Conservation (phyloP, 2,329 filamentous ascomycete genomes). For the Incumbomyces delicatus region DNA sequence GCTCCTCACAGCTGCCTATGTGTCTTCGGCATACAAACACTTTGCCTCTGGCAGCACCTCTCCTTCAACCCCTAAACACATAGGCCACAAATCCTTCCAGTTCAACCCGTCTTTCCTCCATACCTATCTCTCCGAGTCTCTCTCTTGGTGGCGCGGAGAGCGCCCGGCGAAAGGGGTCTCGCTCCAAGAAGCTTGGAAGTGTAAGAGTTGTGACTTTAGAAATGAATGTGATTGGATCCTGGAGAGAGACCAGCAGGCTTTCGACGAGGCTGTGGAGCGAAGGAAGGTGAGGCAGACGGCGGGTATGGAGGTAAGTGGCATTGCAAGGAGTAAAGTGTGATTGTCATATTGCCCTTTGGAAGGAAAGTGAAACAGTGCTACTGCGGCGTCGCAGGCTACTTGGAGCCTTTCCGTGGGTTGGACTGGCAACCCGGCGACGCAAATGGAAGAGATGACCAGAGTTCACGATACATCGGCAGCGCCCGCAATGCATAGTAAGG, state of each 20-base stretch:
- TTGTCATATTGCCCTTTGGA: background rate
- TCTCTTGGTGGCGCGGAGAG: constrained; percentile 83
- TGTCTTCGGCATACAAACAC: constrained; percentile 27
- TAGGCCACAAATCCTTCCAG: constrained; percentile 50
- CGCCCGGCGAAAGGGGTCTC: constrained; percentile 63
- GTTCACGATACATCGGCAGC: too few relatives aligned
- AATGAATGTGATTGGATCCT: constrained; percentile 70
- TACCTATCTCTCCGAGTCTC: constrained; percentile 56
- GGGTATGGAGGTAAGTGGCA: constrained; percentile 12
- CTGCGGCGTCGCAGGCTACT: background rate
- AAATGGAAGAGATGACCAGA: too few relatives aligned
- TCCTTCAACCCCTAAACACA: constrained; percentile 14
- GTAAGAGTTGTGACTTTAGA: constrained; percentile 71
- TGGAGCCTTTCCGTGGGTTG: background rate
- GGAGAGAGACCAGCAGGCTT: constrained; percentile 54
- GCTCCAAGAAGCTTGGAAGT: constrained; percentile 83
- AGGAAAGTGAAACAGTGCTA: background rate
- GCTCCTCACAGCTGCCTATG: constrained; percentile 34
- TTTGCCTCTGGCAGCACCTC: background rate
- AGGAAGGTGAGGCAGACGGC: constrained; percentile 20
- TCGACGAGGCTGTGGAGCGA: constrained; percentile 30
- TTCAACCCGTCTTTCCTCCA: constrained; percentile 57
- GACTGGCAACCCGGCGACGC: too few relatives aligned
- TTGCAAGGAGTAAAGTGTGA: constrained; percentile 1
- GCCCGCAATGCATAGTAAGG: too few relatives aligned